Base-by-base conservation (phyloP, 2,329 filamentous ascomycete species). In the Phaeoacremonium minimum region DNA sequence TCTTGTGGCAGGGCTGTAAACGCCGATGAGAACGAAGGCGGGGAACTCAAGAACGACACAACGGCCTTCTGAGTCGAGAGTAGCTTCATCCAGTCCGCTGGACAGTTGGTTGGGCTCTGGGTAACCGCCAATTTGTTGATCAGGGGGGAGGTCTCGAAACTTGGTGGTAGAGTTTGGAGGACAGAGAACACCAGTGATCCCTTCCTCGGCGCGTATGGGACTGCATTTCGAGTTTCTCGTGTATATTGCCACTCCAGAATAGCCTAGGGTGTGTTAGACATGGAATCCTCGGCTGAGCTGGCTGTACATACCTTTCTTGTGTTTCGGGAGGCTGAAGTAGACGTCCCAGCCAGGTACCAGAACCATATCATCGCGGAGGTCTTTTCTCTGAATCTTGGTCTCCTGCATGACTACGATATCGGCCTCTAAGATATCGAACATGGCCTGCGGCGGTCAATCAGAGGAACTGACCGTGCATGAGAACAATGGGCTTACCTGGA, bases 331-430 rank as follows among this genome's bases (percentile, higher is more conserved):
- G 56, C 89, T 96, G 63, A 96, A 96, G 63, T 84, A 95, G 46
- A 90, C 90, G 57, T 98, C 93, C 91, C 91, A 98, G 11, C 93
- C 93, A 0, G 87, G 81, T 0, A 97, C 80, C 20, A 97, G 69
- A 8, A 97, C 90, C 88, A 97, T 97, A 50, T 97, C 93, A 71
- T 97, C 93, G 28, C 73, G 75, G 2, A 98, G 69, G 49, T 96
- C 90, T 56, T 95, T 95, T 39, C 85, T 77, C 56, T 97, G 93
- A 28, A 97, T 96, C 64, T 97, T 98, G 30, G 88, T 83, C 62
- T 97, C 93, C 60, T 98, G 93, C 69, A 97, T 89, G 40, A 96
- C 75, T 14, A 97, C 80, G 45, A 98, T 93, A 58, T 98, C 93
- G 36, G 90, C 82, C 57, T 93, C 86, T 6, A 98, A 75, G 30